These are phyloP conservation scores for Pugionium cornutum DNA, from an alignment of 345 rosid genomes.

Conservation along the genomic window DNA sequence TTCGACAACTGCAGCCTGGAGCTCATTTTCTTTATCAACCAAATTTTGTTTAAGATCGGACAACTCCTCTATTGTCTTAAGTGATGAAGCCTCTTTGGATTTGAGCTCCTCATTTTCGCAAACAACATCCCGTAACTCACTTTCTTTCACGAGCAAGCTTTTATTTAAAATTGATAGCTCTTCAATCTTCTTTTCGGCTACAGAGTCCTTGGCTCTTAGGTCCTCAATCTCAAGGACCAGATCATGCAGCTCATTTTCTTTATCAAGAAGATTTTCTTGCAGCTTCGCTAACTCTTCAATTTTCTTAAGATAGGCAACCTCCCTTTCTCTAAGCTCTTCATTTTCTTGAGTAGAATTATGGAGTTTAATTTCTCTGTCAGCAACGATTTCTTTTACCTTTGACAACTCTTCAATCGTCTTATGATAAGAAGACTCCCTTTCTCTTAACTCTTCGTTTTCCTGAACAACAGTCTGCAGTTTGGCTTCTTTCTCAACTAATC, in stretches of 20 bases:
- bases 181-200: too few species aligned
- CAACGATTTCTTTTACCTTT: neutral
- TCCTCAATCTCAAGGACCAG: too few species aligned
- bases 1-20: slow-evolving; percentile 33
- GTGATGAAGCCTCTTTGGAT: too few species aligned
- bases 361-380: slow-evolving; percentile 51
- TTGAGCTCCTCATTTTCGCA: too few species aligned
- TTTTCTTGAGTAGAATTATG: slow-evolving; percentile 50
- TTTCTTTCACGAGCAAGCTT: too few species aligned
- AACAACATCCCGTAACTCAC: too few species aligned
- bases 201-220: accelerated
- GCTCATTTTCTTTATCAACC: slow-evolving; percentile 32
- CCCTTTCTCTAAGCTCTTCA: slow-evolving; percentile 22
- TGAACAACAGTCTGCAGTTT: slow-evolving; percentile 1
- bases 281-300: slow-evolving; percentile 23
- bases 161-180: too few species aligned
- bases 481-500: slow-evolving; percentile 4
- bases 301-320: slow-evolving; percentile 13
- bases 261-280: neutral
- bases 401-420: slow-evolving; percentile 25
- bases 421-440: slow-evolving; percentile 16
- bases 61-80: slow-evolving; percentile 48
- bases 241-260: slow-evolving; percentile 37
- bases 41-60: slow-evolving; percentile 44
- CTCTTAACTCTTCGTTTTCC: slow-evolving; percentile 15